phyloP scores from a whole-genome alignment of 2,329 filamentous ascomycete species.

The Arthrobotrys megalospora region DNA sequence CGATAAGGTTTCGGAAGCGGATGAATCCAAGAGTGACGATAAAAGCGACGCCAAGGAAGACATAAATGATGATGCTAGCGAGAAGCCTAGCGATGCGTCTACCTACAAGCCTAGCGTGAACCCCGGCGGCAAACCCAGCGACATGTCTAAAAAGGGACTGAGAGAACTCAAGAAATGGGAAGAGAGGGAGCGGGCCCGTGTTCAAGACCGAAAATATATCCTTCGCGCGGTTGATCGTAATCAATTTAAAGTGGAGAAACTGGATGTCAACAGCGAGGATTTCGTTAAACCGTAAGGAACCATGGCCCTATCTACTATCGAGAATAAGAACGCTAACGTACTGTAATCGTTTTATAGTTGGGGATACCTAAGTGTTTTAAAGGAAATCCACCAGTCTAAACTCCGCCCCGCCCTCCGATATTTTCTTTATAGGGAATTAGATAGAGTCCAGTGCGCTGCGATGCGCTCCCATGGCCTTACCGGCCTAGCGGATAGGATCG shows the following conservation, averaged over 20 bases:
- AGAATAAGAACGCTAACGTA: constrained; percentile 5
- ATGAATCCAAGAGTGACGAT: too few species aligned
- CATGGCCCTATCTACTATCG: neutral
- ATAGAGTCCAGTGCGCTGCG: constrained; percentile 1
- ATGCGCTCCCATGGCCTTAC: neutral
- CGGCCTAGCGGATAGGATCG: constrained; percentile 38
- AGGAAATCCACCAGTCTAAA: neutral
- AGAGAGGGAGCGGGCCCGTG: neutral
- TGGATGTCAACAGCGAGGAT: neutral
- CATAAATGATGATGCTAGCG: neutral
- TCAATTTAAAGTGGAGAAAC: neutral
- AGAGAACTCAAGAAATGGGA: neutral
- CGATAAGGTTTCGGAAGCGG: too few species aligned
- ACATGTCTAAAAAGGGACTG: too few species aligned
- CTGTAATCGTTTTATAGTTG: neutral
- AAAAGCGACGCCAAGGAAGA: neutral
- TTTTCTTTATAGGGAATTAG: constrained; percentile 6
- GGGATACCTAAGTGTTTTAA: neutral
- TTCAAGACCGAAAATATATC: neutral
- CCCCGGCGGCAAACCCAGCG: too few species aligned
- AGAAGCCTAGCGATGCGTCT: neutral
- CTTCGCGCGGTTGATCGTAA: neutral
- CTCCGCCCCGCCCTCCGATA: neutral
- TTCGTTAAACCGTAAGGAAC: constrained; percentile 10
- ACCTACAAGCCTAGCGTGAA: too few species aligned